Evolutionary conservation across 768 basidiomycete genomes (phyloP), one percentile per base, ranked within the genome.

Genomic region (Sarcodon sp.): DNA sequence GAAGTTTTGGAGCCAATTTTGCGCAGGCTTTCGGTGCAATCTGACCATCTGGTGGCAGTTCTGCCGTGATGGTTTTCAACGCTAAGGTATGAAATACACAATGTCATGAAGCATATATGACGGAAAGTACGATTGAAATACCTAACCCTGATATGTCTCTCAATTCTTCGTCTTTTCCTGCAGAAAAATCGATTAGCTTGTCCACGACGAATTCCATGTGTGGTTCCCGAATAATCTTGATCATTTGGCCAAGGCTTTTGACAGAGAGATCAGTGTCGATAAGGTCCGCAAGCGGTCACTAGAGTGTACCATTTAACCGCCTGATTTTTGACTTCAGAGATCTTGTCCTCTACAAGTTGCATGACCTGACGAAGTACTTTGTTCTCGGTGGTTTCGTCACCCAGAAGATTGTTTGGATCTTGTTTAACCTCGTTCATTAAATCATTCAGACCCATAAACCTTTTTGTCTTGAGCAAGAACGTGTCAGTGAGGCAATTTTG

Each of bases 301-400:
- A 33, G 61, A 75, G 47, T 55, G 45, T 41, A 87, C 94, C 91
- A 93, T 69, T 93, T 91, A 9, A 96, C 94, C 2, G 91, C 90
- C 62, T 89, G 85, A 59, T 96, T 96, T 72, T 98, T 98, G 54
- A 98, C 96, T 69, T 99, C 96, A 7, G 91, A 91, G 55, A 93
- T 97, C 65, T 83, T 85, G 67, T 99, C 96, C 59, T 88, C 86
- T 4, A 97, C 83, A 15, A 97, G 75, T 33, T 78, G 70, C 38
- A 97, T 71, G 1, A 98, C 91, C 61, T 86, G 80, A 37, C 77
- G 78, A 43, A 94, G 72, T 45, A 94, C 80, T 61, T 85, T 87
- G 61, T 70, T 79, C 70, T 99, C 96, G 33, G 83, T 76, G 4
- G 71, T 56, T 61, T 97, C 93, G 60, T 99, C 94, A 47, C 89